phyloP scores from a whole-genome alignment of 176 grass and related monocot genomes.

The Elymus sibiricus region DNA sequence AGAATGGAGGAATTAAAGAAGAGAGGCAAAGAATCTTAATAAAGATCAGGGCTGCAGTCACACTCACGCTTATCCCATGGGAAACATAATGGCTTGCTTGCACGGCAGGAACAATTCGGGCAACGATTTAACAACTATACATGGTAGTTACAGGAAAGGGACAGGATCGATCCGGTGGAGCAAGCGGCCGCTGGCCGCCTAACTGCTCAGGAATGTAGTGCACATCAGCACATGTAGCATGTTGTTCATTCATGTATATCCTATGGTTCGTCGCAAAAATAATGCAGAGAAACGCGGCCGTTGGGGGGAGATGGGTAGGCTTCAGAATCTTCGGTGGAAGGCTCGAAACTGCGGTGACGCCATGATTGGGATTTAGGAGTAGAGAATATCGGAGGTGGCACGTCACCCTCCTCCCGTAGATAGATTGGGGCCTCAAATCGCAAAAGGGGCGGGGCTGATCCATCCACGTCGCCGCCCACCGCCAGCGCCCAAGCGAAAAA shows the following conservation, averaged over 20 bases:
- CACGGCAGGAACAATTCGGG: conserved; percentile 27
- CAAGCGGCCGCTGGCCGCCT: neutral
- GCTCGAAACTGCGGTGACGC: neutral
- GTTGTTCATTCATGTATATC: neutral
- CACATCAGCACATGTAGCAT: conserved; percentile 3
- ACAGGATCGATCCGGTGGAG: neutral
- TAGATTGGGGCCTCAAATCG: neutral
- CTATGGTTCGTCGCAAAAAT: neutral
- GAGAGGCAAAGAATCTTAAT: neutral
- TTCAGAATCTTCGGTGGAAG: neutral
- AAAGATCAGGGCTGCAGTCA: conserved; percentile 1
- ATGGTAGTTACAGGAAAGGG: conserved; percentile 28
- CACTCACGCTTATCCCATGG: conserved; percentile 28
- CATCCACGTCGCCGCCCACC: conserved; percentile 1
- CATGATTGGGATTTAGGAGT: neutral
- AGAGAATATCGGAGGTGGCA: neutral
- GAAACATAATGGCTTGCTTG: conserved; percentile 29
- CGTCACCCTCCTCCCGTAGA: neutral
- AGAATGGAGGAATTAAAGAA: neutral
- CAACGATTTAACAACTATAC: neutral
- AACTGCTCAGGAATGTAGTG: neutral
- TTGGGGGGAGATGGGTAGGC: neutral
- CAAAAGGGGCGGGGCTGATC: neutral
- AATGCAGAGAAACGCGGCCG: neutral
- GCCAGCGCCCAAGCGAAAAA: conserved; percentile 8